phyloP scores from a whole-genome alignment of 257 asterid species.

The Nicotiana benthamiana region DNA sequence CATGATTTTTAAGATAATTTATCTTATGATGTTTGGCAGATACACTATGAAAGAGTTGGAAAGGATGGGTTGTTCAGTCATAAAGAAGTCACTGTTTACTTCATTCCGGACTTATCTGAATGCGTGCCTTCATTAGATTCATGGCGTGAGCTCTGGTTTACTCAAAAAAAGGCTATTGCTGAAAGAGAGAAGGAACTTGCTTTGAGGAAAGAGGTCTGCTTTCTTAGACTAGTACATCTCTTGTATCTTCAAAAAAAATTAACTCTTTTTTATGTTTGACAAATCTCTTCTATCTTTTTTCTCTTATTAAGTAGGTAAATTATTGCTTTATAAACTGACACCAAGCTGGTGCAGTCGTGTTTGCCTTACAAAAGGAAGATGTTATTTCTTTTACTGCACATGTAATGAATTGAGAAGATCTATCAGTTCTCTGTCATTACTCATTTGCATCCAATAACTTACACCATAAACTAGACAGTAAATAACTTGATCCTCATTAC shows the following conservation, averaged over 20 bases:
- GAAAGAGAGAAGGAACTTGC: conserved; percentile 55
- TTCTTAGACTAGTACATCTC: background rate
- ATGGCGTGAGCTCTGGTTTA: conserved; percentile 84
- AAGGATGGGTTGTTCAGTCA: conserved; percentile 85
- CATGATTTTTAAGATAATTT: conserved; percentile 4
- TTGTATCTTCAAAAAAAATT: background rate
- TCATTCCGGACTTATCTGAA: conserved; percentile 77
- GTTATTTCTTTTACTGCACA: background rate
- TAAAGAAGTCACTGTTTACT: conserved; percentile 80
- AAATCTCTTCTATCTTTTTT: background rate
- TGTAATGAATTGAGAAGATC: background rate
- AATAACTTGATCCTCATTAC: background rate
- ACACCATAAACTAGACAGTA: background rate
- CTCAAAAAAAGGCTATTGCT: conserved; percentile 52
- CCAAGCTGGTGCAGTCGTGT: background rate
- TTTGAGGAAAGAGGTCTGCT: conserved; percentile 55
- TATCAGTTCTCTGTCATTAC: background rate
- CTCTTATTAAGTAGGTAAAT: background rate
- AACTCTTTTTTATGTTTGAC: conserved; percentile 10
- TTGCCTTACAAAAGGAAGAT: background rate
- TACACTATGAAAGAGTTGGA: conserved; percentile 87
- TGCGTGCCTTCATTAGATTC: conserved; percentile 81
- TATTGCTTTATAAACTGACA: background rate
- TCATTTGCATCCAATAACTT: background rate
- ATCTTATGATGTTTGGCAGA: conserved; percentile 35